A percentile compares a stretch with the other conserved stretches of the same genome.
Evolutionary conservation across 352 stramenopile genomes (phyloP).

Genomic region (Phytophthora quininea): DNA sequence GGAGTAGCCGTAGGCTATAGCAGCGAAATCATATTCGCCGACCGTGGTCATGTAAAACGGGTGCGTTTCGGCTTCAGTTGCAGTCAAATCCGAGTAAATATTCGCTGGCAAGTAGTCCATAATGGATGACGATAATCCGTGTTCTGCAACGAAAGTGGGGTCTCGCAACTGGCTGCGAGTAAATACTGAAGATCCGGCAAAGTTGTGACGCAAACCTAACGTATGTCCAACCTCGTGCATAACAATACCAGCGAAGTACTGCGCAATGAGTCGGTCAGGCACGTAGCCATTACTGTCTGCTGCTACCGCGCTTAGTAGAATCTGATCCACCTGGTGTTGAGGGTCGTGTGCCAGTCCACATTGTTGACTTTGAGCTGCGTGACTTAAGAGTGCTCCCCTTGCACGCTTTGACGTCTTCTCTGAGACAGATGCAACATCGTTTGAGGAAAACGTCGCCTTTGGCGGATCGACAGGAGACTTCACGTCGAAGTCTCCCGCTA

Average conservation of each 20-base stretch:
- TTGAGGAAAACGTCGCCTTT: not conserved
- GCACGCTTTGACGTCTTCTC: not conserved
- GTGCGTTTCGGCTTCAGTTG: constrained; percentile 38
- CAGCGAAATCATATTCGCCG: constrained; percentile 78
- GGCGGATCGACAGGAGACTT: constrained; percentile 45
- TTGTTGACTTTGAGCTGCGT: constrained; percentile 26
- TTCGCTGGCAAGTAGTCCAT: constrained; percentile 91
- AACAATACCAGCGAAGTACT: constrained; percentile 77
- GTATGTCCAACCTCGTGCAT: constrained; percentile 92
- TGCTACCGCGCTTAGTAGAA: constrained; percentile 33
- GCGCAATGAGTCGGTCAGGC: constrained; percentile 60
- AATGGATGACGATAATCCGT: constrained; percentile 70
- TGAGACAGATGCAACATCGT: not conserved
- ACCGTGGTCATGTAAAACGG: constrained; percentile 75
- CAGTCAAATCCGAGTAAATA: constrained; percentile 75
- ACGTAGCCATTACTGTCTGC: constrained; percentile 35
- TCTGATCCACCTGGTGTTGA: constrained; percentile 51
- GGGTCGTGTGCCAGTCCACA: constrained; percentile 50
- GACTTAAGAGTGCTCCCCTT: constrained; percentile 1
- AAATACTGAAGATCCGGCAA: constrained; percentile 62
- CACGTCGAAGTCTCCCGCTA: constrained; percentile 59
- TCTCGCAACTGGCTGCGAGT: constrained; percentile 65
- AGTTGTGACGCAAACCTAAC: constrained; percentile 88
- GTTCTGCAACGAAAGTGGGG: constrained; percentile 45
- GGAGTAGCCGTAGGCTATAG: constrained; percentile 88